phyloP scores from a whole-genome alignment of 1,284 basidiomycete species.

The Lentinus polychrous region DNA sequence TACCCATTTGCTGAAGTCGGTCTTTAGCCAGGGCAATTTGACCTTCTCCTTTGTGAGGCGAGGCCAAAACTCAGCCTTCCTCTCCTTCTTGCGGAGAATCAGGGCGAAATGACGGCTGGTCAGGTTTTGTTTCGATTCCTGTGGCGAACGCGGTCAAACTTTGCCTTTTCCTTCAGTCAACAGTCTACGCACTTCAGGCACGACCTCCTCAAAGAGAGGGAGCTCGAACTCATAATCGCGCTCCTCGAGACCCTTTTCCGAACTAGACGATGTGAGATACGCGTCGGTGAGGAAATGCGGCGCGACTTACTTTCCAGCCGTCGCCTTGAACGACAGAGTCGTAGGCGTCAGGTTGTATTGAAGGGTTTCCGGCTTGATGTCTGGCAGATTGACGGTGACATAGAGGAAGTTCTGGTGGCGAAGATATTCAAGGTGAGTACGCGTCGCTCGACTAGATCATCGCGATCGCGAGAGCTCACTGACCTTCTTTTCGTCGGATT shows the following conservation, averaged over 20 bases:
- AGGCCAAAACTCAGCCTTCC: slow-evolving; percentile 79
- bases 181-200: slow-evolving; percentile 54
- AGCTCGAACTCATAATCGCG: slow-evolving; percentile 69
- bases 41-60: slow-evolving; percentile 83
- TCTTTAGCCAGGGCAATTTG: slow-evolving; percentile 78
- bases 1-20: slow-evolving; percentile 89
- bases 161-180: neutral
- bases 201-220: slow-evolving; percentile 68
- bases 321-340: slow-evolving; percentile 64
- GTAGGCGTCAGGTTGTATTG: slow-evolving; percentile 60
- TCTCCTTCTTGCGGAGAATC: slow-evolving; percentile 76
- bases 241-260: slow-evolving; percentile 44
- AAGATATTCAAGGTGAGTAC: slow-evolving; percentile 2
- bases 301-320: slow-evolving; percentile 57
- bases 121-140: slow-evolving; percentile 62
- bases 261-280: slow-evolving; percentile 24
- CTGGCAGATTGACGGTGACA: slow-evolving; percentile 79
- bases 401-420: slow-evolving; percentile 81
- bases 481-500: slow-evolving; percentile 63
- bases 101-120: slow-evolving; percentile 62
- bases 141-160: slow-evolving; percentile 2
- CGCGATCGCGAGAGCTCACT: slow-evolving; percentile 12
- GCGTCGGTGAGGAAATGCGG: slow-evolving; percentile 1
- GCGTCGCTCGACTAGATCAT: slow-evolving; percentile 18
- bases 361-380: slow-evolving; percentile 61